Base-by-base conservation (phyloP, 306 rosid genomes). In the Sicyos baderoa region DNA sequence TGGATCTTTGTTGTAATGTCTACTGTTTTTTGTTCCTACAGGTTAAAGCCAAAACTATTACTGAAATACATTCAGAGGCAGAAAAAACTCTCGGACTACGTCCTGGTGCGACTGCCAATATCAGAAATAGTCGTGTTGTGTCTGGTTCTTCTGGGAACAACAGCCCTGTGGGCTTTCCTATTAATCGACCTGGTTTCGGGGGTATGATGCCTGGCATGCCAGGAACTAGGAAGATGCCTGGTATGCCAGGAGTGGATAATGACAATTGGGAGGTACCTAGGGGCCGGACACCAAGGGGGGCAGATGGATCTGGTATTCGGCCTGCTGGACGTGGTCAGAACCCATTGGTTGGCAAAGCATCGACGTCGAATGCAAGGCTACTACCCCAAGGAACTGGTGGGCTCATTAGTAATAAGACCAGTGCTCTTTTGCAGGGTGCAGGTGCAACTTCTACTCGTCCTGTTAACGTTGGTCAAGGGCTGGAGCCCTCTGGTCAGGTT, bases 131-230 rank as follows among this genome's bases (percentile, higher is more conserved):
- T 68, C 99, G 96, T 52, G 54, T 49, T 23, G 56, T 58, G 71
- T 76, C 97, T 50, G 86, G 86, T 29, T 76, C 42, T 76, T 87
- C 83, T 76, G 99, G 95, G 53, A 88, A 69, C 72, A 68, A 86
- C 4, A 74, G 77, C 74, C 81, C 89, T 0, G 90, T 85, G 9
- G 96, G 92, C 52, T 88, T 76, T 51, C 89, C 95, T 15, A 82
- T 86, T 57, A 76, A 79, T 37, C 84, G 96, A 63, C 86, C 90
- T 75, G 99, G 97, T 73, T 80, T 82, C 3, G 99, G 99, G 1
- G 97, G 97, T 22, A 79, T 90, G 93, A 93, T 93, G 97, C 99
- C 99, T 21, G 99, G 99, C 71, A 85, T 90, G 96, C 97, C 97
- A 0, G 99, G 99, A 76, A 70, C 85, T 25, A 90, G 96, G 81